Evolutionary conservation across 2,329 filamentous ascomycete species (phyloP).

Genomic region (Elsinoe necatrix): DNA sequence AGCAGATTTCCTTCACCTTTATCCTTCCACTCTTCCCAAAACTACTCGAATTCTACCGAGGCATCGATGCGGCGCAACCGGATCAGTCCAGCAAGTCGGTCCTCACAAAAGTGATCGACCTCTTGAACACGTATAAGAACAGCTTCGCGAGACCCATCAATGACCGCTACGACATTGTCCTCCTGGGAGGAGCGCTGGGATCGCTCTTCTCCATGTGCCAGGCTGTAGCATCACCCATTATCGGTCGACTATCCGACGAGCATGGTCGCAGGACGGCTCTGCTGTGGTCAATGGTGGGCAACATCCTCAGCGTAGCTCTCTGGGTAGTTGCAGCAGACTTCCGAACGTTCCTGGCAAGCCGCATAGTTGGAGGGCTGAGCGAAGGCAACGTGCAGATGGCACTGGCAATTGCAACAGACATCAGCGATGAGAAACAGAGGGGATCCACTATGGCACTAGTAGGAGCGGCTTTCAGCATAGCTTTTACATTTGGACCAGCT

Average conservation of each 20-base stretch:
- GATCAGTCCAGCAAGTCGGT: constrained; percentile 45
- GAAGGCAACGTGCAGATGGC: constrained; percentile 96
- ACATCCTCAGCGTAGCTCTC: constrained; percentile 83
- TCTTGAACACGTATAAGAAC: constrained; percentile 90
- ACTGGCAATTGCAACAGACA: constrained; percentile 91
- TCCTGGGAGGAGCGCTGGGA: constrained; percentile 85
- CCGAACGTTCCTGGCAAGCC: constrained; percentile 87
- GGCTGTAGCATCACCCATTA: constrained; percentile 83
- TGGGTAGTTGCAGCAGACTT: constrained; percentile 95
- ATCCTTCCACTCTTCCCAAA: constrained; percentile 94
- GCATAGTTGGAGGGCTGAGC: constrained; percentile 83
- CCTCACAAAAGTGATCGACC: constrained; percentile 69
- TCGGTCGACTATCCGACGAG: constrained; percentile 78
- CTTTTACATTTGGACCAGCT: constrained; percentile 92
- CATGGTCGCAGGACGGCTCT: constrained; percentile 82
- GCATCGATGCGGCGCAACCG: constrained; percentile 56
- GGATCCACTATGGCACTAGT: constrained; percentile 94
- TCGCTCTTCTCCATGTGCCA: constrained; percentile 91
- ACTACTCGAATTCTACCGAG: constrained; percentile 91
- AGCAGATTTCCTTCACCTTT: constrained; percentile 92
- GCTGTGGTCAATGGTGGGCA: constrained; percentile 84
- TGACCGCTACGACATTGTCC: constrained; percentile 91
- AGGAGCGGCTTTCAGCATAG: constrained; percentile 91
- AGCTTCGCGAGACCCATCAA: constrained; percentile 88
- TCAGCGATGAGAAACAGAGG: constrained; percentile 75